phyloP scores from a whole-genome alignment of 371 early-diverging fungal genomes.

The Choanephora cucurbitarum region DNA sequence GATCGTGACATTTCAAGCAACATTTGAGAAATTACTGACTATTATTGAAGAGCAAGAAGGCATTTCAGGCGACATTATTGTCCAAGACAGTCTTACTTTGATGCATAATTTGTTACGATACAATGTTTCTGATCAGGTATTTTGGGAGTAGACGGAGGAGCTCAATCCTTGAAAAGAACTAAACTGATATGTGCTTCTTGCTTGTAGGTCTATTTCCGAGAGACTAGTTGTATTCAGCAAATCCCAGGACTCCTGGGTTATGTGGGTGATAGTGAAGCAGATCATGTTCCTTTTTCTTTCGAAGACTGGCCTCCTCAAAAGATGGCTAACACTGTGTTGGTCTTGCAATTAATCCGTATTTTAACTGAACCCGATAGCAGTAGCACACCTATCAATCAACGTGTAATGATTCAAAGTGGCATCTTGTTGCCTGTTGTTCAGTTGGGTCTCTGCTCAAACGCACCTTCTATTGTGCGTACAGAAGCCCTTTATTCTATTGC shows the following conservation, averaged over 20 bases:
- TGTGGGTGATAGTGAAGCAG: slow-evolving; percentile 64
- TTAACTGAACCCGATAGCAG: slow-evolving; percentile 86
- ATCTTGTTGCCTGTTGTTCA: slow-evolving; percentile 68
- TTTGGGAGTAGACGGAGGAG: neutral
- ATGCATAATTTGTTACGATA: slow-evolving; percentile 89
- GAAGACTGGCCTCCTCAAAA: slow-evolving; percentile 80
- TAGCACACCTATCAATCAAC: slow-evolving; percentile 87
- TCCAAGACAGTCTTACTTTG: slow-evolving; percentile 93
- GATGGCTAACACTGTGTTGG: slow-evolving; percentile 77
- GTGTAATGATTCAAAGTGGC: slow-evolving; percentile 80
- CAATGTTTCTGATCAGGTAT: slow-evolving; percentile 94
- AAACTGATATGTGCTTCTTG: neutral
- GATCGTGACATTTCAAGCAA: slow-evolving; percentile 96
- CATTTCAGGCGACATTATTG: slow-evolving; percentile 91
- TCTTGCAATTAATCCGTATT: slow-evolving; percentile 85
- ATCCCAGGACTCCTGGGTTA: slow-evolving; percentile 72
- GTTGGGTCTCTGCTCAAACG: slow-evolving; percentile 60
- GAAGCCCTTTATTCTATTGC: slow-evolving; percentile 84
- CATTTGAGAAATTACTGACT: slow-evolving; percentile 87
- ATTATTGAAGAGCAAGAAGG: slow-evolving; percentile 93
- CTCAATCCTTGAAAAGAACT: neutral
- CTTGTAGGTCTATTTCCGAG: slow-evolving; percentile 86
- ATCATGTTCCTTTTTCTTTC: slow-evolving; percentile 46
- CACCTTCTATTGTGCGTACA: slow-evolving; percentile 62
- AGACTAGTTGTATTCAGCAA: slow-evolving; percentile 89